These are phyloP conservation scores for Apophysomyces sp. DNA, from an alignment of 371 early-diverging fungal species.

Conservation along the genomic window DNA sequence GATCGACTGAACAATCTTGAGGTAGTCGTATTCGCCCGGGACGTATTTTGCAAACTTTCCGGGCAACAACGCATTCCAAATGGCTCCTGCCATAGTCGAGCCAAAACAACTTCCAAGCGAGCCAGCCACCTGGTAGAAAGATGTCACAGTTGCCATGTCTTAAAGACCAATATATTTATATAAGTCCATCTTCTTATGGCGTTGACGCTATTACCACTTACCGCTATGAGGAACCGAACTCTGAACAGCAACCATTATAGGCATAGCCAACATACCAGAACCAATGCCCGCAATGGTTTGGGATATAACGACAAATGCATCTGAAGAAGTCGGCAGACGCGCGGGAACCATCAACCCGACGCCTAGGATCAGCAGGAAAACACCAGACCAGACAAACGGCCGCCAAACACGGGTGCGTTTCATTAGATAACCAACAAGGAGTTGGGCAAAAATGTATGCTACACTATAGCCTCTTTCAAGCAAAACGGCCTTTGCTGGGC, in stretches of 20 bases:
- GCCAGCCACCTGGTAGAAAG: slow-evolving; percentile 33
- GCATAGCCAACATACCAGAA: slow-evolving; percentile 32
- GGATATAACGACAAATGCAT: slow-evolving; percentile 29
- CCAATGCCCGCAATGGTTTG: slow-evolving; percentile 44
- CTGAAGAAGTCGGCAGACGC: slow-evolving; percentile 30
- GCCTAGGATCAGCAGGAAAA: slow-evolving; percentile 53
- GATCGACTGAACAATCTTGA: slow-evolving; percentile 23
- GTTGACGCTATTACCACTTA: too few species aligned
- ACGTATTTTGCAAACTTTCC: slow-evolving; percentile 24
- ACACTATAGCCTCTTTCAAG: slow-evolving; percentile 40
- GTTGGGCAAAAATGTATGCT: slow-evolving; percentile 26
- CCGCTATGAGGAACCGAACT: slow-evolving; percentile 36
- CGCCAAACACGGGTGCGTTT: slow-evolving; percentile 41
- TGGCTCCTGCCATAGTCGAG: slow-evolving; percentile 33
- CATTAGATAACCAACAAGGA: slow-evolving; percentile 36
- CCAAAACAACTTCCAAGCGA: slow-evolving; percentile 33
- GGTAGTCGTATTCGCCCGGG: slow-evolving; percentile 35
- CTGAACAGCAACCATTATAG: slow-evolving; percentile 35
- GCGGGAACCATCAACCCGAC: slow-evolving; percentile 48
- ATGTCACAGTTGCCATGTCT: slow-evolving; percentile 41
- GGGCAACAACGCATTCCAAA: slow-evolving; percentile 41
- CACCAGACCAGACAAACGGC: slow-evolving; percentile 53
- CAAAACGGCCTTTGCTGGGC: slow-evolving; percentile 13
- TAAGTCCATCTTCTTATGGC: too few species aligned
- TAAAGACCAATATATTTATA: too few species aligned